Evolutionary conservation across 31 red algal genomes (phyloP), one percentile per base, ranked within the genome.

Genomic region (Pterothamnion heteromorphum): DNA sequence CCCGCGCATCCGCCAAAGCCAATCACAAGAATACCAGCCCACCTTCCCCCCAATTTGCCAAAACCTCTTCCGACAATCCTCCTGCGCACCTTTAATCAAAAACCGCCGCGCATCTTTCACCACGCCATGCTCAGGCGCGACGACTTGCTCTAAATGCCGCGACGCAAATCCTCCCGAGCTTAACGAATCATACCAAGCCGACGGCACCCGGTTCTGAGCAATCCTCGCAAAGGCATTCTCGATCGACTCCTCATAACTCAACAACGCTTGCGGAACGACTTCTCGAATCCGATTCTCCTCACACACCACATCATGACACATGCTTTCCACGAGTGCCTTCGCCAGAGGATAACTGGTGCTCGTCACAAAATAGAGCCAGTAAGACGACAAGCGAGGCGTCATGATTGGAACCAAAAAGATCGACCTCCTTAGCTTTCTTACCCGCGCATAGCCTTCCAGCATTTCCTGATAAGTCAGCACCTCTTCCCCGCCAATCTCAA

Each of bases 401-500:
- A 89, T n/a, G 20, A 89, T n/a, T 44, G 85, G 85, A 44, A 89
- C 85, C 18, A 43, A 43, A 21, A 89, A 4, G 39, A 89, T 44
- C 85, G 4, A n/a, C 9, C 85, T 44, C 18, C 9, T 21, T 31
- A 89, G 85, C 9, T 43, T 26, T 44, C 39, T 5, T 9, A n/a
- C 36, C 20, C 9, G 18, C 9, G 85, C 85, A 31, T 89, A 89
- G 85, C 85, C 4, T 21, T 74, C 36, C 36, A 89, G 18, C 85
- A 89, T 89, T 5, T 44, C 18, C 5, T 43, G 14, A 74, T 89
- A 89, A 31, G 14, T 74, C 9, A 89, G 39, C 18, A 89, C 36
- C 14, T 89, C 85, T 18, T 30, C 14, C 4, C 85, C 85, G 39
- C 85, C 85, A 74, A 89, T 72, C 18, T 89, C 85, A 21, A 74